Evolutionary conservation across 2,329 filamentous ascomycete genomes (phyloP).

Genomic region (Paramyrothecium sp.): DNA sequence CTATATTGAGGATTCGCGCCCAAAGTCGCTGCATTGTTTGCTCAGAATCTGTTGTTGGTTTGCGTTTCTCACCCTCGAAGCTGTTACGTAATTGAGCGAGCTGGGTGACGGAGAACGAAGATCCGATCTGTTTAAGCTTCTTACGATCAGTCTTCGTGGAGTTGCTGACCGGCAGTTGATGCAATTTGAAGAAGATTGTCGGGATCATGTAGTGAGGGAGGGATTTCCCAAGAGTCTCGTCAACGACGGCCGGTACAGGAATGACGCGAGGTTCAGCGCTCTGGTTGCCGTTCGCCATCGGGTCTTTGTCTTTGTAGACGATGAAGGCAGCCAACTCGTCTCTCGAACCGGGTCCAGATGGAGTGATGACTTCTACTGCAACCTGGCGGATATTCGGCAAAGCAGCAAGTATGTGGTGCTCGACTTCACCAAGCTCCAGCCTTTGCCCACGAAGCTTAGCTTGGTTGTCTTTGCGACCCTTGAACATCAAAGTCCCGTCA

Average conservation of each 20-base stretch:
- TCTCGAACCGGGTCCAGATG: neutral
- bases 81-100: too few species aligned
- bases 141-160: neutral
- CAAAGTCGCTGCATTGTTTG: neutral
- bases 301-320: neutral
- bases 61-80: too few species aligned
- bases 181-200: neutral
- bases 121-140: too few species aligned
- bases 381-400: neutral
- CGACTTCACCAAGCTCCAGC: slow-evolving; percentile 37
- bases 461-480: slow-evolving; percentile 52
- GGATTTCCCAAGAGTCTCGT: too few species aligned
- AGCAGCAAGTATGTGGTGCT: neutral
- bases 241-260: neutral
- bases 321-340: neutral
- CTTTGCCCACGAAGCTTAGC: slow-evolving; percentile 55
- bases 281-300: neutral
- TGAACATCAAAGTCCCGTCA: slow-evolving; percentile 34
- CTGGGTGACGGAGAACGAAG: too few species aligned
- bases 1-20: neutral
- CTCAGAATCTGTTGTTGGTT: neutral
- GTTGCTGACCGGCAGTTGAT: neutral
- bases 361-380: neutral
- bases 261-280: neutral
- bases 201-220: neutral